Evolutionary conservation across 2,329 filamentous ascomycete species (phyloP).

Genomic region (Plenodomus lindquistii): DNA sequence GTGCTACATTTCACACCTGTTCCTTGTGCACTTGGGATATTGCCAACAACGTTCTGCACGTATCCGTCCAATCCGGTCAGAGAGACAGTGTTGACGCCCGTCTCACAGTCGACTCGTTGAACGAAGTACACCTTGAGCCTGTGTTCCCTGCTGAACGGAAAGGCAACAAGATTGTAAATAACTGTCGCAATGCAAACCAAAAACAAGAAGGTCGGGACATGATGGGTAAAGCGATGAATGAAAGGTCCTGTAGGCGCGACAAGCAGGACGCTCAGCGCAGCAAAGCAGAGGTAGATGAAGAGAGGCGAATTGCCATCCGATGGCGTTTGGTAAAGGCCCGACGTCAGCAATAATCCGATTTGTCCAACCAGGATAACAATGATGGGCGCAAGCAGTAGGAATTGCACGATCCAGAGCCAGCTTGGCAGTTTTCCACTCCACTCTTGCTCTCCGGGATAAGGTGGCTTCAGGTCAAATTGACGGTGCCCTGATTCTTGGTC

Average conservation of each 20-base stretch:
- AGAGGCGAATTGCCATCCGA: constrained; percentile 78
- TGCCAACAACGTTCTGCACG: constrained; percentile 61
- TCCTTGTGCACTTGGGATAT: constrained; percentile 72
- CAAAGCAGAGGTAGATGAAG: constrained; percentile 71
- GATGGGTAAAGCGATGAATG: constrained; percentile 81
- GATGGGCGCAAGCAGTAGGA: constrained; percentile 78
- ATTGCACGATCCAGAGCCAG: constrained; percentile 88
- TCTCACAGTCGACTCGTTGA: constrained; percentile 76
- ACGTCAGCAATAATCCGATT: constrained; percentile 71
- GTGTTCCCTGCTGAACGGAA: constrained; percentile 81
- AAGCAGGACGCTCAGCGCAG: constrained; percentile 69
- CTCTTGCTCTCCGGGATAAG: constrained; percentile 73
- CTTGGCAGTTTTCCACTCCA: constrained; percentile 81
- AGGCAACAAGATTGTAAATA: constrained; percentile 83
- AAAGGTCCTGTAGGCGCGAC: constrained; percentile 80
- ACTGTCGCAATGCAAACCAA: constrained; percentile 74
- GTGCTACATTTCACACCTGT: constrained; percentile 52
- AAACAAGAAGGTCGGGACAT: constrained; percentile 77
- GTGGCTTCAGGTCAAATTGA: constrained; percentile 28
- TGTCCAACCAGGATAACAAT: constrained; percentile 77
- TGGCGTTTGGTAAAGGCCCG: constrained; percentile 77
- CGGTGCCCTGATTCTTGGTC: constrained; percentile 44
- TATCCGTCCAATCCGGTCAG: constrained; percentile 43
- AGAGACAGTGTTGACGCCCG: constrained; percentile 69
- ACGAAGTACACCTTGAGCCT: constrained; percentile 87